Conservation (phyloP, 139 green algal species). For the Tetradesmus lagerheimii region DNA sequence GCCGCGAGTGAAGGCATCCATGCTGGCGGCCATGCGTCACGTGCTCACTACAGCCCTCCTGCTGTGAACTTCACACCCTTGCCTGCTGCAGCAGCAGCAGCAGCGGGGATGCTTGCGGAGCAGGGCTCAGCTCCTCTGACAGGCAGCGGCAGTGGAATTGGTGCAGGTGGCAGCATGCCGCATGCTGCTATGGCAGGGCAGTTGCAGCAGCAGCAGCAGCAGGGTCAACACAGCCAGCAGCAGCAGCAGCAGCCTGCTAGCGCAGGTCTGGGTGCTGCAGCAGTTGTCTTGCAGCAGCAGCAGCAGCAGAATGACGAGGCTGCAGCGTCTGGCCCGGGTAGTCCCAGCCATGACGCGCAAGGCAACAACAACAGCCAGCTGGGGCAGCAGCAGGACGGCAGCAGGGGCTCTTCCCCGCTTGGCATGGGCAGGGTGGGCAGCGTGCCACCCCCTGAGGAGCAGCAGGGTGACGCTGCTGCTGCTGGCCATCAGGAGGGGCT, state of each 20-base stretch:
- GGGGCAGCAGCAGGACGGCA: constrained; percentile 28
- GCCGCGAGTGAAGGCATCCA: not conserved
- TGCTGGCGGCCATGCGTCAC: not conserved
- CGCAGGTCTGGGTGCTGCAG: too few relatives aligned
- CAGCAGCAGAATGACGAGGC: not conserved
- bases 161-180: not conserved
- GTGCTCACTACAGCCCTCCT: constrained; percentile 34
- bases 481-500: not conserved
- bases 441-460: constrained; percentile 18
- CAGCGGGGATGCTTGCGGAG: not conserved
- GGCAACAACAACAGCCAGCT: constrained; percentile 43
- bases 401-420: not conserved
- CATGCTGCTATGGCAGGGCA: not conserved
- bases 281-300: not conserved
- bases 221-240: not conserved
- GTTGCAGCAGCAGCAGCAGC: not conserved
- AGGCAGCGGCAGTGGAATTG: constrained; percentile 1
- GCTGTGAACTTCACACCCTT: constrained; percentile 34
- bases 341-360: constrained; percentile 12
- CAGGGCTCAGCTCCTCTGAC: constrained; percentile 5
- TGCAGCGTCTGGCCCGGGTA: not conserved
- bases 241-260: not conserved
- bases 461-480: not conserved
- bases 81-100: not conserved
- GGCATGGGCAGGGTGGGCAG: constrained; percentile 34